Percentiles rank a stretch among this genome's conserved stretches.
Conservation (phyloP, 2,329 filamentous ascomycete genomes). For the Trichoderma gracile region DNA sequence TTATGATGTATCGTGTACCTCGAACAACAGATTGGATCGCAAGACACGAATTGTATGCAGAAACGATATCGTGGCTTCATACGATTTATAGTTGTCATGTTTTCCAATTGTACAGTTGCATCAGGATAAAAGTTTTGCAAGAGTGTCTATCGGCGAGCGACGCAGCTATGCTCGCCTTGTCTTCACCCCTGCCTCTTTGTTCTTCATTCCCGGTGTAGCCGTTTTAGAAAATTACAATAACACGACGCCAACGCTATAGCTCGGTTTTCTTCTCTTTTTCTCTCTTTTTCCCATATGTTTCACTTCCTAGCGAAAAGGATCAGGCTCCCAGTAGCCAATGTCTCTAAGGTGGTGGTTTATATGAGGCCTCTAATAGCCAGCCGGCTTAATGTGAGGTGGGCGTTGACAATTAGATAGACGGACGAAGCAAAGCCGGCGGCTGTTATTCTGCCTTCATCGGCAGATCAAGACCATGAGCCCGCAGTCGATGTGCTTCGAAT, state of each 20-base stretch:
- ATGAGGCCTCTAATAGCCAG: not conserved
- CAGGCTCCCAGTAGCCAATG: not conserved
- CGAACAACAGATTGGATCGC: too few relatives aligned
- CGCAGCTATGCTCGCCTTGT: not conserved
- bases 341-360: not conserved
- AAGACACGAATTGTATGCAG: not conserved
- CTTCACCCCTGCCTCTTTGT: not conserved
- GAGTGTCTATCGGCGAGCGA: not conserved
- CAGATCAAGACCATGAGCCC: too few relatives aligned
- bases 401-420: not conserved
- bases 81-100: not conserved
- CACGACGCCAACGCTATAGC: conserved; percentile 3
- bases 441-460: too few relatives aligned
- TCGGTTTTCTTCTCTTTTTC: not conserved
- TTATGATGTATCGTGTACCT: not conserved
- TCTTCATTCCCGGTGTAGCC: conserved; percentile 13
- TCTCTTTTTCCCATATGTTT: not conserved
- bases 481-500: not conserved
- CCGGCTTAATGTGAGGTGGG: not conserved
- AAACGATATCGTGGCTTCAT: not conserved
- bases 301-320: not conserved
- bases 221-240: not conserved
- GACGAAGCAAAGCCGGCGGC: not conserved
- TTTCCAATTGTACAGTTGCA: not conserved
- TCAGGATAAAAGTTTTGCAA: not conserved